phyloP scores from a whole-genome alignment of 805 yeast genomes.

The Torulaspora indica region DNA sequence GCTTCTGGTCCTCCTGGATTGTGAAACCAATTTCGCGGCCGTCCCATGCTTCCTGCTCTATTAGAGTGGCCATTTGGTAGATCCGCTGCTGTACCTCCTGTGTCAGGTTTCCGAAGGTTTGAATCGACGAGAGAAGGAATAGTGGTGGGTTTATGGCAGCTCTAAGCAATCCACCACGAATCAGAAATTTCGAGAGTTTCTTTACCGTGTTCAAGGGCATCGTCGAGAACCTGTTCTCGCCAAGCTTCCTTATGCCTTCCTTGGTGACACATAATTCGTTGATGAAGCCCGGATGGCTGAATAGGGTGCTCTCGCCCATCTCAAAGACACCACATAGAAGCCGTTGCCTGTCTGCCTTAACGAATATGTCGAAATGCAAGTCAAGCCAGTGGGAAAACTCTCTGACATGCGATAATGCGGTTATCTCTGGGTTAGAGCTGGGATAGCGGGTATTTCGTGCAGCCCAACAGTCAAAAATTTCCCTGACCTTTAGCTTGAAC shows the following conservation, averaged over 20 bases:
- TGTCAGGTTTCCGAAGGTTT: constrained; percentile 12
- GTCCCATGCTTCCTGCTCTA: constrained; percentile 8
- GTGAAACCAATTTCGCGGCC: constrained; percentile 8
- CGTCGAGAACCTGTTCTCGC: constrained; percentile 9
- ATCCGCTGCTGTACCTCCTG: constrained; percentile 11
- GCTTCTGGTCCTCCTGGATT: constrained; percentile 9
- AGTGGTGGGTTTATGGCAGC: constrained; percentile 13
- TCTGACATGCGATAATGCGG: constrained; percentile 2
- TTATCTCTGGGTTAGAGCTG: background rate
- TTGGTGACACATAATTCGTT: constrained; percentile 16
- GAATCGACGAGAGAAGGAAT: constrained; percentile 8
- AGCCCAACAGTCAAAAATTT: constrained; percentile 13
- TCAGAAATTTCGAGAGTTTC: constrained; percentile 10
- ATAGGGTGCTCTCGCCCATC: constrained; percentile 7
- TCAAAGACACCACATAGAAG: constrained; percentile 12
- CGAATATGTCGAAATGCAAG: constrained; percentile 13
- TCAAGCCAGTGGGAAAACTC: constrained; percentile 10
- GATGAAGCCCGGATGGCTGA: constrained; percentile 4
- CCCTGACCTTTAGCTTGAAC: constrained; percentile 11
- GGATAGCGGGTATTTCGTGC: constrained; percentile 7
- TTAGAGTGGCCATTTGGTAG: constrained; percentile 7
- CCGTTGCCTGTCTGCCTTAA: constrained; percentile 4
- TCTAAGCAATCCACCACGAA: constrained; percentile 10
- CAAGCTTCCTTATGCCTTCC: constrained; percentile 10
- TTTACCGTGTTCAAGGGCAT: constrained; percentile 9